Evolutionary conservation across 345 rosid genomes (phyloP).

Genomic region (Angophora floribunda): DNA sequence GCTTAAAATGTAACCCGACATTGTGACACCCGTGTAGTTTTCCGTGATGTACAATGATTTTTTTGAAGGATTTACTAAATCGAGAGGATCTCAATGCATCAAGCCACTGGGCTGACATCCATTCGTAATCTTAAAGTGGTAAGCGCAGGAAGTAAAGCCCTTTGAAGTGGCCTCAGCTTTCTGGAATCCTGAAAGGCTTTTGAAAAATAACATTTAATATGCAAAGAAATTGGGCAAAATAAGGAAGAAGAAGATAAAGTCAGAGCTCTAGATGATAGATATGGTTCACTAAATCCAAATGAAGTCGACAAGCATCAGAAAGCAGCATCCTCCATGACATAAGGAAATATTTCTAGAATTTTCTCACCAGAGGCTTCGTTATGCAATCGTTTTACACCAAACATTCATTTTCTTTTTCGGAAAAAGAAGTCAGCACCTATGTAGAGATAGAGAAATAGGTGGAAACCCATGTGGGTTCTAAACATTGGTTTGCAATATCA

Average conservation of each 20-base stretch:
- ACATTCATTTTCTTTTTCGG: neutral
- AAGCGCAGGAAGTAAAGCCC: neutral
- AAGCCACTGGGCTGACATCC: neutral
- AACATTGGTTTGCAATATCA: neutral
- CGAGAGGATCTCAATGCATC: no score
- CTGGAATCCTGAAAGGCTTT: neutral
- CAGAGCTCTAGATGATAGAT: neutral
- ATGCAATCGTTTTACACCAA: neutral
- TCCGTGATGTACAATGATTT: no score
- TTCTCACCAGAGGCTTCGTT: neutral
- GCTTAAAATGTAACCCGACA: neutral
- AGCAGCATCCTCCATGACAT: neutral
- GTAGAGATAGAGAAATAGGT: neutral
- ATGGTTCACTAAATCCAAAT: neutral
- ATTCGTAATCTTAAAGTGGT: neutral
- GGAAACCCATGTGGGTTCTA: neutral
- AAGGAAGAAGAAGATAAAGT: neutral
- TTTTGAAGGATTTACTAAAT: no score
- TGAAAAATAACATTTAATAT: neutral
- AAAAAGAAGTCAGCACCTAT: neutral
- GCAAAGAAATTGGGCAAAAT: neutral
- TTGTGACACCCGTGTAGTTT: accelerated
- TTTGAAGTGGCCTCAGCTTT: neutral
- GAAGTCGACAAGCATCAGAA: neutral
- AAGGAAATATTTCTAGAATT: neutral